Evolutionary conservation across 1,139 yeast genomes (phyloP).

Genomic region (Taphrina confusa): DNA sequence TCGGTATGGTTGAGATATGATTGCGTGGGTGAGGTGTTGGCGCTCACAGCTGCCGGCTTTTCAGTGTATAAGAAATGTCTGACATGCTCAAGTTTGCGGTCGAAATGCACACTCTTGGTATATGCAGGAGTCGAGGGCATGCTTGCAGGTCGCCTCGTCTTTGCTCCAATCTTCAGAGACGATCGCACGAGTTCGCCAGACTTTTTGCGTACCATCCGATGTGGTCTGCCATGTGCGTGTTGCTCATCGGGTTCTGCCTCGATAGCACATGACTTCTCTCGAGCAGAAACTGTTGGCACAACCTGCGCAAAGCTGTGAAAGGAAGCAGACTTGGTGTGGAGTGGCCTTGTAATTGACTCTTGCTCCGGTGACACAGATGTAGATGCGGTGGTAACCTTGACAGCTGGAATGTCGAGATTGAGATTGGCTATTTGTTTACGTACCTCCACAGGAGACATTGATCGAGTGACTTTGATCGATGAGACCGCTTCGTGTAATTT

Average conservation of each 20-base stretch:
- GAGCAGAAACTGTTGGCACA: background rate
- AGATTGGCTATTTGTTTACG: background rate
- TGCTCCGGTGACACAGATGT: background rate
- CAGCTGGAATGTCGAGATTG: background rate
- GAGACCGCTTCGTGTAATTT: slow-evolving; percentile 31
- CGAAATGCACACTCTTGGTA: slow-evolving; percentile 74
- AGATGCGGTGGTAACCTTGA: background rate
- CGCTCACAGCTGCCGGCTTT: slow-evolving; percentile 72
- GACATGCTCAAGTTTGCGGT: slow-evolving; percentile 62
- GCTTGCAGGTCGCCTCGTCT: slow-evolving; percentile 51
- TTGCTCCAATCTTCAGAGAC: slow-evolving; percentile 58
- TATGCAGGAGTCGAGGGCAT: slow-evolving; percentile 74
- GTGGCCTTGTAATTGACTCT: background rate
- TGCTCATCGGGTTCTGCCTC: slow-evolving; percentile 19
- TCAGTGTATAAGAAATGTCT: slow-evolving; percentile 72
- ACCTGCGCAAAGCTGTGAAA: background rate
- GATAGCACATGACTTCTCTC: slow-evolving; percentile 11
- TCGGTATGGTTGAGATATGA: slow-evolving; percentile 41
- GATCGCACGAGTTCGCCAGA: slow-evolving; percentile 80
- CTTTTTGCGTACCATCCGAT: slow-evolving; percentile 62
- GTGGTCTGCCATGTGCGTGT: slow-evolving; percentile 17
- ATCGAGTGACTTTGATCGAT: slow-evolving; percentile 24
- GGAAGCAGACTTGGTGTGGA: slow-evolving; percentile 13
- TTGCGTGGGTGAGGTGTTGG: slow-evolving; percentile 59
- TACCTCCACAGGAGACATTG: slow-evolving; percentile 13